Percentiles rank a stretch among this genome's conserved stretches.
Evolutionary conservation across 2,329 filamentous ascomycete genomes (phyloP).

Genomic region (Apiospora koreana): DNA sequence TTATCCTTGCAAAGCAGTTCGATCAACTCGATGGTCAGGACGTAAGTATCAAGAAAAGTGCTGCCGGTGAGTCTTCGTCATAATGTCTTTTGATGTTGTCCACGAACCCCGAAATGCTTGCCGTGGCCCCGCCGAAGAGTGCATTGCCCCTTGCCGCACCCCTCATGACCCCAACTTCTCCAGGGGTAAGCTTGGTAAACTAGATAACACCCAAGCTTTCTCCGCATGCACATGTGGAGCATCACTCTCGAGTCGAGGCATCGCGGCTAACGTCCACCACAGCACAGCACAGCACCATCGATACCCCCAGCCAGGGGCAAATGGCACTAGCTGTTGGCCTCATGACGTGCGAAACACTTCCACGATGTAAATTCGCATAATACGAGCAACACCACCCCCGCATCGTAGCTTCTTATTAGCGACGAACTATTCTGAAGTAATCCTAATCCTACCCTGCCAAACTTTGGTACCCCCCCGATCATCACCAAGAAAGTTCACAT

Average conservation of each 20-base stretch:
- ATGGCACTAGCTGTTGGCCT: not conserved
- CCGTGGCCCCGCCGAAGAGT: not conserved
- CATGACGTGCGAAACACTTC: slow-evolving; percentile 4
- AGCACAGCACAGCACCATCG: not conserved
- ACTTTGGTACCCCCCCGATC: not conserved
- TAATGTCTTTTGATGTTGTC: not conserved
- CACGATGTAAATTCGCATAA: not conserved
- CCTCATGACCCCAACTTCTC: not conserved
- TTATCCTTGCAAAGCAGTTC: not conserved
- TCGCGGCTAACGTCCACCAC: not conserved
- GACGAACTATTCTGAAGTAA: not conserved
- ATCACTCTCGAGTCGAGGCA: not conserved
- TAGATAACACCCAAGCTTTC: not conserved
- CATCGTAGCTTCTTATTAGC: not conserved
- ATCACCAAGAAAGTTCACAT: not conserved
- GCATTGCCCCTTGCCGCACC: not conserved
- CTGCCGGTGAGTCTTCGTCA: not conserved
- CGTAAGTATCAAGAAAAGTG: not conserved
- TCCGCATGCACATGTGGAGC: not conserved
- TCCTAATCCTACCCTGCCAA: not conserved
- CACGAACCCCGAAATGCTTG: not conserved
- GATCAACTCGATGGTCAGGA: not conserved
- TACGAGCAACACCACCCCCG: not conserved
- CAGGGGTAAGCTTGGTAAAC: not conserved
- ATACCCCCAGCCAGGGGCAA: not conserved